phyloP scores from a whole-genome alignment of 495 filamentous ascomycete species.

The Apodospora peruviana region DNA sequence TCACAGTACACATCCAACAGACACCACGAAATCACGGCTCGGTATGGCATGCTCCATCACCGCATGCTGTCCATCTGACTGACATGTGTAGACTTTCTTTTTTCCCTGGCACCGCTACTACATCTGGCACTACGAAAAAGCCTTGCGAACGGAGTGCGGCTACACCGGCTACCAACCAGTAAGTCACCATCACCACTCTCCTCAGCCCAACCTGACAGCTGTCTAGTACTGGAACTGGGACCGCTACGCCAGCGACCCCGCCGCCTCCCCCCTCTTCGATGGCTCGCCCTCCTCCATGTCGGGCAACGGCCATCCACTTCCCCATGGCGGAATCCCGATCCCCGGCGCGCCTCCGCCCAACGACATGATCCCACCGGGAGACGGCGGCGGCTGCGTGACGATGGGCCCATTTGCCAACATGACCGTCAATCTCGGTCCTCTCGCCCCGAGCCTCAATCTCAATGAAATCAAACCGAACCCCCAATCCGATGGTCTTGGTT shows the following conservation, averaged over 20 bases:
- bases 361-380: slow-evolving; percentile 36
- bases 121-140: slow-evolving; percentile 57
- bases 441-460: slow-evolving; percentile 38
- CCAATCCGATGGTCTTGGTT: slow-evolving; percentile 28
- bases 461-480: slow-evolving; percentile 37
- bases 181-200: background rate
- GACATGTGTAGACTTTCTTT: slow-evolving; percentile 51
- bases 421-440: slow-evolving; percentile 18
- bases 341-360: slow-evolving; percentile 16
- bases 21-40: slow-evolving; percentile 56
- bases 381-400: slow-evolving; percentile 60
- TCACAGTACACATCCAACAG: slow-evolving; percentile 60
- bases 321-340: slow-evolving; percentile 18
- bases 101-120: slow-evolving; percentile 68
- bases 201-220: background rate
- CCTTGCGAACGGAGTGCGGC: slow-evolving; percentile 61
- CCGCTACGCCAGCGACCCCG: slow-evolving; percentile 20
- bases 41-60: slow-evolving; percentile 40
- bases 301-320: slow-evolving; percentile 25
- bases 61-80: slow-evolving; percentile 23
- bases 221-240: slow-evolving; percentile 25
- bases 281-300: slow-evolving; percentile 24
- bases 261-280: slow-evolving; percentile 20
- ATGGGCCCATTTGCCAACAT: slow-evolving; percentile 52
- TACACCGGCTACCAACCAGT: slow-evolving; percentile 48